Evolutionary conservation across 164 flowering plant species (phyloP), one percentile per base, ranked within the genome.

Genomic region (Sextonia rubra): DNA sequence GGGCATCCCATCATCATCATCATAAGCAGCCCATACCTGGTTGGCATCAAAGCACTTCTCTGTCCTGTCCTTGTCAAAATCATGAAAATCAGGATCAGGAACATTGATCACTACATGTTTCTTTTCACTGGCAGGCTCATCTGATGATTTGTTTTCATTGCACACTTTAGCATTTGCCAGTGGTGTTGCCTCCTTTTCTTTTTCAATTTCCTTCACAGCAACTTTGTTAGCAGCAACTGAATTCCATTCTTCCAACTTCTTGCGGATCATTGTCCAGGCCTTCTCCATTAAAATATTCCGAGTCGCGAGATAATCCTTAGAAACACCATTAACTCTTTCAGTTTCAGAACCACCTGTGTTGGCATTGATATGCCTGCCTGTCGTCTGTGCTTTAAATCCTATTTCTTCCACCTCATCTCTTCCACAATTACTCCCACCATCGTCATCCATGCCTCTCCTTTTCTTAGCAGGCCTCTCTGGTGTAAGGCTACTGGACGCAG

Each of bases 1-100:
- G 75, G 96, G 96, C 96, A 91, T 91, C 71, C 91, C 93, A 76
- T 91, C 91, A 71, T 86, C 87, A 68, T 76, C 83, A 74, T 91
- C 96, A 75, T 91, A 91, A 6, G 88, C 91, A 74, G 93, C 88
- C 96, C 96, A 90, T 12, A 90, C 89, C 75, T 90, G 91, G 78
- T 81, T 85, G 8, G 78, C 85, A 30, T 77, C 90, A 77, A 90
- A 88, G 47, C 85, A 81, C n/a, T 56, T 82, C 77, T 85, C 91
- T 7, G 85, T 79, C 58, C 93, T 79, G 76, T 86, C 91, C 79
- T 80, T 79, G 79, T 89, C 89, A 80, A 89, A 89, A 78, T 85
- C 85, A 77, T 89, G 86, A 80, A 89, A 89, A 78, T 89, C 88
- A 14, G 92, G 84, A 79, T 88, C 91, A 17, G 89, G 90, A 68